Percentiles rank a stretch among this genome's conserved stretches.
These are phyloP conservation scores for Ophiocordyceps sinensis DNA, from an alignment of 2,329 filamentous ascomycete genomes.

Conservation along the genomic window DNA sequence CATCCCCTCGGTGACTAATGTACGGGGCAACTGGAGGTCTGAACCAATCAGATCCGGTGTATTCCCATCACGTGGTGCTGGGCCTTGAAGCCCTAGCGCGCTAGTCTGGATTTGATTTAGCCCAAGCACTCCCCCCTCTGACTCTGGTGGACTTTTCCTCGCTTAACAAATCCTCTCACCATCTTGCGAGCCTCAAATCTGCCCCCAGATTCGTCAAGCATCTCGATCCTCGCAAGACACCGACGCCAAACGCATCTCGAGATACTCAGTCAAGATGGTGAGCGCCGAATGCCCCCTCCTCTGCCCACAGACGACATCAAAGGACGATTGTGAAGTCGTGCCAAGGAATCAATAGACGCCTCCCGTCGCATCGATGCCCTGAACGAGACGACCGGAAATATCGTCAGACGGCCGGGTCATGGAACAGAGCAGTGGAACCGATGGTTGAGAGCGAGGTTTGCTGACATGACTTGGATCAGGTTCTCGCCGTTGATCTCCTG, in stretches of 20 bases:
- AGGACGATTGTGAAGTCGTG: constrained; percentile 7
- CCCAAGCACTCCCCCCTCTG: constrained; percentile 18
- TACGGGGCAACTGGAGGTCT: background rate
- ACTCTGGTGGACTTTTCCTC: constrained; percentile 34
- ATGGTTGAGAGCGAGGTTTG: constrained; percentile 4
- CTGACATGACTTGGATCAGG: constrained; percentile 47
- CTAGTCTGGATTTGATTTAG: constrained; percentile 22
- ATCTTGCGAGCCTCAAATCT: constrained; percentile 39
- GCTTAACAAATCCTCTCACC: constrained; percentile 28
- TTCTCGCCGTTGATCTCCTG: constrained; percentile 99
- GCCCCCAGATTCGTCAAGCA: constrained; percentile 39
- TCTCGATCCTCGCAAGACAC: constrained; percentile 31
- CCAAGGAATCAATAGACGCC: background rate
- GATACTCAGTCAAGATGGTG: constrained; percentile 56
- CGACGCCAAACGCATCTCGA: constrained; percentile 20
- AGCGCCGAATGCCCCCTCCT: constrained; percentile 22
- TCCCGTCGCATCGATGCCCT: background rate
- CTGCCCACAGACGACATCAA: constrained; percentile 2
- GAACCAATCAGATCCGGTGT: constrained; percentile 6
- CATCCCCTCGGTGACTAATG: background rate
- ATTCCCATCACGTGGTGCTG: constrained; percentile 20
- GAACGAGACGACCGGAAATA: background rate
- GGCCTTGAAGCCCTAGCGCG: constrained; percentile 22
- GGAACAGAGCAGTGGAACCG: background rate
- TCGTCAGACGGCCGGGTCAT: background rate